Percentiles rank a stretch among this genome's conserved stretches.
phyloP scores from a whole-genome alignment of 2,329 filamentous ascomycete species.

The Botrytis sinoallii region DNA sequence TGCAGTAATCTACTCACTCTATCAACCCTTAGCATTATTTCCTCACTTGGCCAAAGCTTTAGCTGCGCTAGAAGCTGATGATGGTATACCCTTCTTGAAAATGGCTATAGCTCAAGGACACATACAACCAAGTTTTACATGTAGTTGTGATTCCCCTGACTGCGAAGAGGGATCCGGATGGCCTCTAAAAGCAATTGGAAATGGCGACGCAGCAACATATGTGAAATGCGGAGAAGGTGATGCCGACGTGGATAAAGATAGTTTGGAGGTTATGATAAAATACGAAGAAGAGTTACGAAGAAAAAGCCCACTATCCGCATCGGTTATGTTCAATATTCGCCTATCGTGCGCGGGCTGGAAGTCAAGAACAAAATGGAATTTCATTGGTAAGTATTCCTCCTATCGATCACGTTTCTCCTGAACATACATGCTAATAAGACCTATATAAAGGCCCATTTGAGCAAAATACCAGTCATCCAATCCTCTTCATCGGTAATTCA shows the following conservation, averaged over 20 bases:
- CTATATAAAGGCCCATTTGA: slow-evolving; percentile 29
- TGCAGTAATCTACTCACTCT: slow-evolving; percentile 32
- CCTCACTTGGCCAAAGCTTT: slow-evolving; percentile 32
- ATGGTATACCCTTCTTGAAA: slow-evolving; percentile 43
- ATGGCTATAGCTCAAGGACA: slow-evolving; percentile 25
- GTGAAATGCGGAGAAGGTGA: slow-evolving; percentile 42
- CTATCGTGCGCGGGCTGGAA: slow-evolving; percentile 24
- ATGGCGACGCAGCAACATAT: slow-evolving; percentile 38
- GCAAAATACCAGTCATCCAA: slow-evolving; percentile 38
- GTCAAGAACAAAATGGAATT: slow-evolving; percentile 6
- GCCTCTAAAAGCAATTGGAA: slow-evolving; percentile 29
- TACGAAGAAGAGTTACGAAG: slow-evolving; percentile 36
- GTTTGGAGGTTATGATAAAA: slow-evolving; percentile 37
- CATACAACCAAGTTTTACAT: slow-evolving; percentile 31
- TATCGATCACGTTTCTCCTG: neutral
- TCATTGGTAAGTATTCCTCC: neutral
- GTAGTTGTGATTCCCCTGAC: slow-evolving; percentile 26
- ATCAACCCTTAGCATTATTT: slow-evolving; percentile 34
- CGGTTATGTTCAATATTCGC: neutral
- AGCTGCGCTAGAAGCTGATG: slow-evolving; percentile 37
- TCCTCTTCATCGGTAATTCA: slow-evolving; percentile 40
- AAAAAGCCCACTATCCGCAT: neutral
- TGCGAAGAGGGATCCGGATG: slow-evolving; percentile 25
- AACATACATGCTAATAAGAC: neutral
- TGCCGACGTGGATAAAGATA: slow-evolving; percentile 41